Base-by-base conservation (phyloP, 108 stramenopile species). In the Conticribra weissflogii region DNA sequence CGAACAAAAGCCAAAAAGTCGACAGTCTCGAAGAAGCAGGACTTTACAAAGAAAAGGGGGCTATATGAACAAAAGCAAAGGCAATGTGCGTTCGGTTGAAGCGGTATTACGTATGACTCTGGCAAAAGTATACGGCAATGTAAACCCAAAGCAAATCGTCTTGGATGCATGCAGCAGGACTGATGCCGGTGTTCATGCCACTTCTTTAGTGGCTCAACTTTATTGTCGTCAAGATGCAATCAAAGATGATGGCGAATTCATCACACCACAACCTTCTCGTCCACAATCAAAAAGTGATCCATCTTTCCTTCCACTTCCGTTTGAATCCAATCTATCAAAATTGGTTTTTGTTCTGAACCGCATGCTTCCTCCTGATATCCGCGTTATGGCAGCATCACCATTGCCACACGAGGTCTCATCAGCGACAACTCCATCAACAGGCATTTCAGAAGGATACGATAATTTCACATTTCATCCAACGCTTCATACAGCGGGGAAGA, bases 151-250 rank as follows among this genome's bases (percentile, higher is more conserved):
- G 8, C 57, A 68, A 23, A 81, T 95, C 8, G 66, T 83, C 0
- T 79, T 95, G 27, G 91, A 92, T 66, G 86, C 89, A 22, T 92
- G 88, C 62, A 89, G 88, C 60, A 85, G 91, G 1, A 92, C 90
- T 28, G 94, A 95, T 75, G 82, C 80, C 29, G 93, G 94, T 14
- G 91, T 95, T 45, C 94, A 95, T 69, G 87, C 90, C 15, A 63
- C 46, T 21, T 76, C 83, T 14, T 74, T 85, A 79, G 71, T 91
- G 22, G 91, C 91, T 0, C 88, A 86, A 50, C 59, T 92, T 17
- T 95, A 91, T 58, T 87, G 91, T 36, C 12, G 12, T 41, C 8
- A 5, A 41, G 12, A 41, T 8, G 7, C 48, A 16, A 45, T 81
- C 27, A 34, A 71, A 18, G 32, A 29, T 57, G 45, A 50, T 30